phyloP scores from a whole-genome alignment of 1,284 basidiomycete species.

The Ustilago cynodontis region DNA sequence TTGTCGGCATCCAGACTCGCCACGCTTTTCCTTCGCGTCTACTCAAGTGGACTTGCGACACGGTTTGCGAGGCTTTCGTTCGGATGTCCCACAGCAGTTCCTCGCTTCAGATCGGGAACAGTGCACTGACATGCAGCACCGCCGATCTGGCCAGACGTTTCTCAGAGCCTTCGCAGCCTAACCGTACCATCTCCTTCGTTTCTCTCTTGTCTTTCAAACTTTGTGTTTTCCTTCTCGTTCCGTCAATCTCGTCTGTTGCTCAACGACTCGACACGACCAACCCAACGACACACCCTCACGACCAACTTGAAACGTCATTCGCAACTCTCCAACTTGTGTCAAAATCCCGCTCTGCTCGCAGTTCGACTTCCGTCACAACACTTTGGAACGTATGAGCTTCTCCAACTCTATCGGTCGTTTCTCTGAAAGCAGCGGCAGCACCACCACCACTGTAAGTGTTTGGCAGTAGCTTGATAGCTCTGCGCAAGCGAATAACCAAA shows the following conservation, averaged over 20 bases:
- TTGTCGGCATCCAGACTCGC: background rate
- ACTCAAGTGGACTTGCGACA: background rate
- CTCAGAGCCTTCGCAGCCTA: slow-evolving; percentile 29
- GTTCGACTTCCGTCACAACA: slow-evolving; percentile 4
- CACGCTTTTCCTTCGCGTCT: background rate
- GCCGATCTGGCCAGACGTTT: slow-evolving; percentile 43
- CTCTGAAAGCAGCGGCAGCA: slow-evolving; percentile 34
- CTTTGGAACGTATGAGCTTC: slow-evolving; percentile 34
- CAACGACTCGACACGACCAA: background rate
- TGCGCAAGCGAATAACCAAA: background rate
- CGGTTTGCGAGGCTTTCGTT: background rate
- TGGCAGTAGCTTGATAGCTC: background rate
- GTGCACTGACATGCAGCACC: slow-evolving; percentile 20
- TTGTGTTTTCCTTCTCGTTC: background rate
- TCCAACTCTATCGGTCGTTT: slow-evolving; percentile 31
- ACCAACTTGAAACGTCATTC: background rate
- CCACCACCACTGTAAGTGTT: slow-evolving; percentile 39
- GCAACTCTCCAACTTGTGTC: background rate
- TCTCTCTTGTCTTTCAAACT: background rate
- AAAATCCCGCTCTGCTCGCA: background rate
- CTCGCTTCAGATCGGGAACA: slow-evolving; percentile 8
- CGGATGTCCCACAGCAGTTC: background rate
- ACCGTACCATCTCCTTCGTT: slow-evolving; percentile 15
- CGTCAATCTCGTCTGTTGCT: background rate
- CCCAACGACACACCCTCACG: background rate